These are phyloP conservation scores for Solanum medicagineum DNA, from an alignment of 257 asterid species.

Conservation along the genomic window DNA sequence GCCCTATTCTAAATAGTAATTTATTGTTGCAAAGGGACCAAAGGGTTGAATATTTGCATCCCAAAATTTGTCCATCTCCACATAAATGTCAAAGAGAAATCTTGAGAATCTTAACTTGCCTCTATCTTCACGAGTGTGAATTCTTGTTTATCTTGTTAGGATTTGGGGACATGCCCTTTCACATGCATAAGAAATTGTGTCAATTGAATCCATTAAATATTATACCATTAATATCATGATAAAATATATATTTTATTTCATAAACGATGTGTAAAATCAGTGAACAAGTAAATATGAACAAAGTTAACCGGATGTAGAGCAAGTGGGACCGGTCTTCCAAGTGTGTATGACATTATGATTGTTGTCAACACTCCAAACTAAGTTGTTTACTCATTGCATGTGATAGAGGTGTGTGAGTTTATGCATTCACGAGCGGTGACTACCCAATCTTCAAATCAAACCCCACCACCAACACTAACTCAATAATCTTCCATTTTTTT, in stretches of 20 bases:
- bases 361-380: not conserved
- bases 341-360: constrained; percentile 9
- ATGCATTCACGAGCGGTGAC: not conserved
- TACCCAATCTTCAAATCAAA: not conserved
- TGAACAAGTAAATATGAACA: not conserved
- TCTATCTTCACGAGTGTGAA: not conserved
- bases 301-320: not conserved
- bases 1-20: not conserved
- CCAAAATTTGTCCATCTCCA: not conserved
- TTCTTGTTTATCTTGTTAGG: constrained; percentile 8
- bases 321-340: constrained; percentile 18
- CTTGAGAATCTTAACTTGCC: not conserved
- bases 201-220: not conserved
- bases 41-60: not conserved
- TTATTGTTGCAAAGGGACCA: not conserved
- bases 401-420: not conserved
- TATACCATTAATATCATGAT: not conserved
- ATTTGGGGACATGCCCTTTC: constrained; percentile 4
- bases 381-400: constrained; percentile 4
- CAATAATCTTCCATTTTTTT: not conserved
- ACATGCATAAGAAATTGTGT: not conserved
- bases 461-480: not conserved
- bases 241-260: not conserved
- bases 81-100: not conserved
- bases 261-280: not conserved